Percentiles rank a stretch among this genome's conserved stretches.
Conservation (phyloP, 2,329 filamentous ascomycete genomes). For the Apiospora phragmitis region DNA sequence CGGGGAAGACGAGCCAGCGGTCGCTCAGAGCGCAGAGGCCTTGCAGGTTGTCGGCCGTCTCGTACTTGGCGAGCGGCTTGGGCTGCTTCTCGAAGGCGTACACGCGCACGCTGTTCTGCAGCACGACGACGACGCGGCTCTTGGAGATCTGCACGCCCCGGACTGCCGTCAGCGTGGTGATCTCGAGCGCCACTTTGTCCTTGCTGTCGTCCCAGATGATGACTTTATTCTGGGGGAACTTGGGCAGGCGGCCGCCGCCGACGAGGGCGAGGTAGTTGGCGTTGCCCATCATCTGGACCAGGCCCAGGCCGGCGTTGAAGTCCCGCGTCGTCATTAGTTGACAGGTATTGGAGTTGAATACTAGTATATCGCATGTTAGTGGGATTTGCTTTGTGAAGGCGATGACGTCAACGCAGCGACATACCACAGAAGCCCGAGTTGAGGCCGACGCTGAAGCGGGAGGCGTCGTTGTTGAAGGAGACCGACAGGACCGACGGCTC, state of each 20-base stretch:
- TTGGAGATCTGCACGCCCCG: constrained; percentile 77
- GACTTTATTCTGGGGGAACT: constrained; percentile 86
- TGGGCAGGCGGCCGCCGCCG: constrained; percentile 81
- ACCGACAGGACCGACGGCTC: constrained; percentile 77
- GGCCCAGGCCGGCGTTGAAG: constrained; percentile 79
- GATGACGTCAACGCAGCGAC: neutral
- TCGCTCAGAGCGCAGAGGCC: constrained; percentile 79
- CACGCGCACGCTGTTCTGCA: constrained; percentile 79
- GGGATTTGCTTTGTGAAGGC: neutral
- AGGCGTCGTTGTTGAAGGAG: constrained; percentile 82
- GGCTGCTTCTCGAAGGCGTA: constrained; percentile 77
- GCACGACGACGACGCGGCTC: constrained; percentile 74
- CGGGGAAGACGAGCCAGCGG: constrained; percentile 78
- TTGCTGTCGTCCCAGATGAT: constrained; percentile 91
- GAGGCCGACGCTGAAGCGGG: constrained; percentile 83
- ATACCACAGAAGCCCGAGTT: constrained; percentile 83
- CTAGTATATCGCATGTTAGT: constrained; percentile 19
- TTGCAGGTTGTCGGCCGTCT: constrained; percentile 81
- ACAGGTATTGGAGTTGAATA: constrained; percentile 13
- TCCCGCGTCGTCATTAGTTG: constrained; percentile 37
- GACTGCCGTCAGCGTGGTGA: constrained; percentile 79
- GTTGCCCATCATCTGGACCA: constrained; percentile 83
- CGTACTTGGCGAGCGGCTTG: constrained; percentile 71
- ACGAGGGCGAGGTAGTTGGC: constrained; percentile 88
- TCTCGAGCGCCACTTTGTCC: constrained; percentile 69